These are phyloP conservation scores for Pleurotus citrinopileatus DNA, from an alignment of 768 basidiomycete genomes.

Conservation along the genomic window DNA sequence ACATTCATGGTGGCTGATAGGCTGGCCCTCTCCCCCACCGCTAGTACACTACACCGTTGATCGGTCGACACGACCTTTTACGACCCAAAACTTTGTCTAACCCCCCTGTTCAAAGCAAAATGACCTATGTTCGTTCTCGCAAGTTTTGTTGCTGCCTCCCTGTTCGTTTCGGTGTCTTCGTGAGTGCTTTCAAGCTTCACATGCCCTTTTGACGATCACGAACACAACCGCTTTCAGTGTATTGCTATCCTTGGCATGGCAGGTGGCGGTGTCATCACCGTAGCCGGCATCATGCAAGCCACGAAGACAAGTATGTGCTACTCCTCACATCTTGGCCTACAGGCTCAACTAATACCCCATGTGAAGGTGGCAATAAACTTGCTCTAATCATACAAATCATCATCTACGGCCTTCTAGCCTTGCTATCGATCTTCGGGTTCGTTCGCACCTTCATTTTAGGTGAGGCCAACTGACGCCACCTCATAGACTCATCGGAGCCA, in stretches of 20 bases:
- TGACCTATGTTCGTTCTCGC: conserved; percentile 35
- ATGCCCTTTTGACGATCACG: neutral
- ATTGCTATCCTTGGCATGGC: conserved; percentile 42
- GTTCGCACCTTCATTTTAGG: no score
- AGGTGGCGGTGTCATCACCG: conserved; percentile 38
- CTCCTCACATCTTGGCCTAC: neutral
- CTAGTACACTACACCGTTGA: conserved; percentile 20
- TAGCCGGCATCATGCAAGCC: conserved; percentile 34
- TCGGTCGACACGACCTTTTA: conserved; percentile 17
- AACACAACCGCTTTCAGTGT: conserved; percentile 27
- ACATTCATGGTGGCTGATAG: conserved; percentile 26
- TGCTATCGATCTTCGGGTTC: conserved; percentile 47
- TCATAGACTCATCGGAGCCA: conserved; percentile 40
- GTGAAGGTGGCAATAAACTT: conserved; percentile 33
- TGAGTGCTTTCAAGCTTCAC: conserved; percentile 30
- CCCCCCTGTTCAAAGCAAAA: conserved; percentile 19
- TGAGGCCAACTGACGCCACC: neutral
- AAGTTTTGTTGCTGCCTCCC: conserved; percentile 52
- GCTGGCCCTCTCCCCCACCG: conserved; percentile 43
- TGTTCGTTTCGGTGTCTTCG: conserved; percentile 44
- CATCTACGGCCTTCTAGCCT: conserved; percentile 37
- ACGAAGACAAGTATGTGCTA: conserved; percentile 28
- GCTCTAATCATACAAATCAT: conserved; percentile 39
- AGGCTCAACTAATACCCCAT: neutral
- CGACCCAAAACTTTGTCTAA: conserved; percentile 10